Base-by-base conservation (phyloP, 2,329 filamentous ascomycete genomes). In the Cladosporium halotolerans region DNA sequence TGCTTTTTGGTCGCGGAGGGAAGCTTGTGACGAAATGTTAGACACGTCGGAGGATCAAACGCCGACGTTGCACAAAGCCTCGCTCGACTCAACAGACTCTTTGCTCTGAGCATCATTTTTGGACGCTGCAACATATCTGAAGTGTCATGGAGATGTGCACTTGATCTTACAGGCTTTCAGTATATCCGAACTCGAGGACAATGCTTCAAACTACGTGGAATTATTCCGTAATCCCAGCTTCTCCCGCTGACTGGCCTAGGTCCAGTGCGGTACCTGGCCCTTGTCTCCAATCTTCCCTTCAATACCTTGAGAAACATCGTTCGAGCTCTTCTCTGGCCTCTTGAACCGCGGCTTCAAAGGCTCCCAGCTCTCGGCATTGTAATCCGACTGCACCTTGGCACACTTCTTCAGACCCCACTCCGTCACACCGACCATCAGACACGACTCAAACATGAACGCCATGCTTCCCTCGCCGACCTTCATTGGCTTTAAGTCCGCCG, bases 341-440 rank as follows among this genome's bases (percentile, higher is more conserved):
- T 52, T 33, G 56, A 78, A 78, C 52, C 72, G 72, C 55, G 74
- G 66, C 63, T 75, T 75, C 59, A 78, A 57, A 11, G 71, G 68
- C 61, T 73, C 83, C 89, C 89, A 96, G 67, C 87, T 91, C 74
- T 95, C 86, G 54, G 84, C 81, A 66, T 83, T 90, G 65, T 93
- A 95, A 53, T 80, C 80, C 59, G 82, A 76, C 72, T 88, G 85
- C 39, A 87, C 79, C 70, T 87, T 88, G 63, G 77, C 71, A 65
- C 84, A 92, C 57, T 80, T 80, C 68, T 82, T 85, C 57, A 88
- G 69, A 1, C 84, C 85, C 84, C 84, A 88, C 54, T 85, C 80
- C 1, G 85, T 86, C 28, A 88, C 84, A 1, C 84, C 84, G 2
- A 88, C 77, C 82, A 87, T 85, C 52, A 86, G 63, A 52, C 77